A percentile compares a stretch with the other conserved stretches of the same genome.
Conservation (phyloP, 352 stramenopile species). For the Phytophthora palmivora region DNA sequence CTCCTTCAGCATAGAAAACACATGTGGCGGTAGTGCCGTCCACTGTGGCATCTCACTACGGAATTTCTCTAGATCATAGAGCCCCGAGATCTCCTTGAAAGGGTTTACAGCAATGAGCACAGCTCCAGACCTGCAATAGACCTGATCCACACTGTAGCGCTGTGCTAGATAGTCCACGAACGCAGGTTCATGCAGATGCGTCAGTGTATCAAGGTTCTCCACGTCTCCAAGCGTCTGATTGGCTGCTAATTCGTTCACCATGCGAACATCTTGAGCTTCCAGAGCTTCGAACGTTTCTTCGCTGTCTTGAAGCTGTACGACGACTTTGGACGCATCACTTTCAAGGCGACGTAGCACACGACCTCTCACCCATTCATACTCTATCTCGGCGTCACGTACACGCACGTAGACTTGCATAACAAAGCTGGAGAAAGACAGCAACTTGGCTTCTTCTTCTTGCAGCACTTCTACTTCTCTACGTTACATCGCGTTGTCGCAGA, state of each 20-base stretch:
- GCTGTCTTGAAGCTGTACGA: constrained; percentile 56
- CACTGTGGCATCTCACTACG: constrained; percentile 36
- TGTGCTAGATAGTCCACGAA: constrained; percentile 85
- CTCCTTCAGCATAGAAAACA: constrained; percentile 81
- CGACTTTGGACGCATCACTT: constrained; percentile 28
- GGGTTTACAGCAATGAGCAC: constrained; percentile 86
- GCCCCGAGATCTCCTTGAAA: constrained; percentile 71
- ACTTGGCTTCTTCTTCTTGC: constrained; percentile 16
- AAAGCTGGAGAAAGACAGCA: constrained; percentile 3
- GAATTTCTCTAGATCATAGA: constrained; percentile 68
- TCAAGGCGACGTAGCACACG: constrained; percentile 49
- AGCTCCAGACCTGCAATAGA: constrained; percentile 78
- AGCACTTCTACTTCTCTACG: constrained; percentile 27
- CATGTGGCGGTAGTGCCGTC: constrained; percentile 64
- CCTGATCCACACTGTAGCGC: constrained; percentile 72
- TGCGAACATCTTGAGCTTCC: constrained; percentile 55
- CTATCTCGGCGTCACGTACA: constrained; percentile 24
- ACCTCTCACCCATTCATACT: constrained; percentile 60
- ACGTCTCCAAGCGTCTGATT: constrained; percentile 56
- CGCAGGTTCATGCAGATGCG: constrained; percentile 80
- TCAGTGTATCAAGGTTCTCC: constrained; percentile 77
- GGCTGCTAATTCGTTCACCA: constrained; percentile 50
- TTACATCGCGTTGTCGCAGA: constrained; percentile 37
- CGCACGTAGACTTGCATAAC: constrained; percentile 73
- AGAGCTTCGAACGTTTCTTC: constrained; percentile 54